Base-by-base conservation (phyloP, 441 rosid species). In the Omphalea diandra region DNA sequence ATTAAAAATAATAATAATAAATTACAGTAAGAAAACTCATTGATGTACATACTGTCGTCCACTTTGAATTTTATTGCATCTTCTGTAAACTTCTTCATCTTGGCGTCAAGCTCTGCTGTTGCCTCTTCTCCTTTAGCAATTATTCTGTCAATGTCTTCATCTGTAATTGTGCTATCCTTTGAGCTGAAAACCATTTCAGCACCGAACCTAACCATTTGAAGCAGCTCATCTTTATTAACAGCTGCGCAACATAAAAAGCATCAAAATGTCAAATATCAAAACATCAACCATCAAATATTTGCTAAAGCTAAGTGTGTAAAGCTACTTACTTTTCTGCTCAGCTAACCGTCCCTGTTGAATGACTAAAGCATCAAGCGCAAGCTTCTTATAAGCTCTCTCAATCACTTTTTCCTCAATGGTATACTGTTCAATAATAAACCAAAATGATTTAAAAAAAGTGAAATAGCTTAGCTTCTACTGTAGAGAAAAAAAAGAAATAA, bases 161-260 rank as follows among this genome's bases (percentile, higher is more conserved):
- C 97, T 22, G 98, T 95, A 61, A 95, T 93, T 35, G 98, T 93
- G 85, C 96, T 95, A 74, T 95, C 99, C 86, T 95, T 93, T 69
- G 97, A 95, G 84, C 98, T 95, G 84, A 95, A 93, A 82, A 93
- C 99, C 99, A 95, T 89, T 81, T 95, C 99, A 76, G 99, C 99
- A 68, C 97, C 99, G 80, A 87, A 95, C 76, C 99, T 85, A 82
- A 93, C 99, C 99, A 95, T 95, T 79, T 95, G 99, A 81, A 95
- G 99, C 72, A 90, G 85, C 81, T 95, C 99, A 85, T 95, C 99
- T 80, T 92, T 95, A 80, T 95, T 95, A 69, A 95, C 97, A 84
- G 98, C 99, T 91, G 88, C 72, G 63, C 72, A 61, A 59, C 24
- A 71, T n/a, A 60, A 52, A 65, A 65, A 24, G 44, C 15, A 74